Percentiles rank a stretch among this genome's conserved stretches.
phyloP scores from a whole-genome alignment of 108 stramenopile species.

The Schizochytrium sp. region DNA sequence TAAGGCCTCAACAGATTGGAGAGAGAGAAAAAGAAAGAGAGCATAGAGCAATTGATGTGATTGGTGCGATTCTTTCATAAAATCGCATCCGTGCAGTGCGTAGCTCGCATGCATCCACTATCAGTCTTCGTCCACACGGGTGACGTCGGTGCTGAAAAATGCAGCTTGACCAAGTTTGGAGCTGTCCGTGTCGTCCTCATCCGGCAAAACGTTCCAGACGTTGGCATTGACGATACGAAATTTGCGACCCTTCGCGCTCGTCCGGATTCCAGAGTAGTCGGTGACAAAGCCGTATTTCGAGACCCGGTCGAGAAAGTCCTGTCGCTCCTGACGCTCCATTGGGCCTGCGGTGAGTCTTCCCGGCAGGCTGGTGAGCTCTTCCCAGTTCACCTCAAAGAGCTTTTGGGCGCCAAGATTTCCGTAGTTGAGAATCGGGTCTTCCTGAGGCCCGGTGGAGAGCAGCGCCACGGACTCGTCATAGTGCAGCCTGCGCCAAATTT shows the following conservation, averaged over 20 bases:
- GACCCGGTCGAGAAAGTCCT: neutral
- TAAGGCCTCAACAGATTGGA: too few species aligned
- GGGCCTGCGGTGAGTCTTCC: neutral
- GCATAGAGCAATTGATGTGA: too few species aligned
- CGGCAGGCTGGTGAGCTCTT: neutral
- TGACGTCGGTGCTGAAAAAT: neutral
- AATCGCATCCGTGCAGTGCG: too few species aligned
- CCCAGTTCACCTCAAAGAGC: neutral
- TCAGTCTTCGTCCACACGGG: neutral
- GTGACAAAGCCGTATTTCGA: neutral
- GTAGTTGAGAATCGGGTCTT: neutral
- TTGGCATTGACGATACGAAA: neutral
- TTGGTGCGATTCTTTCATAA: too few species aligned
- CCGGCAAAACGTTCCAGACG: conserved; percentile 5
- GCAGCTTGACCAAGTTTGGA: neutral
- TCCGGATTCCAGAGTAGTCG: neutral
- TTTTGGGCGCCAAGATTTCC: neutral
- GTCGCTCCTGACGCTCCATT: neutral
- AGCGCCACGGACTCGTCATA: neutral
- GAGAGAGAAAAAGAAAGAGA: too few species aligned
- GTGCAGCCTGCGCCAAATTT: neutral
- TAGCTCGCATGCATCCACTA: too few species aligned
- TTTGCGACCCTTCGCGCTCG: neutral
- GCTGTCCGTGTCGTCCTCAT: neutral
- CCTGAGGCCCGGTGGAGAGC: neutral